Evolutionary conservation across 176 grass and related monocot species (phyloP).

Genomic region (Raddia distichophylla): DNA sequence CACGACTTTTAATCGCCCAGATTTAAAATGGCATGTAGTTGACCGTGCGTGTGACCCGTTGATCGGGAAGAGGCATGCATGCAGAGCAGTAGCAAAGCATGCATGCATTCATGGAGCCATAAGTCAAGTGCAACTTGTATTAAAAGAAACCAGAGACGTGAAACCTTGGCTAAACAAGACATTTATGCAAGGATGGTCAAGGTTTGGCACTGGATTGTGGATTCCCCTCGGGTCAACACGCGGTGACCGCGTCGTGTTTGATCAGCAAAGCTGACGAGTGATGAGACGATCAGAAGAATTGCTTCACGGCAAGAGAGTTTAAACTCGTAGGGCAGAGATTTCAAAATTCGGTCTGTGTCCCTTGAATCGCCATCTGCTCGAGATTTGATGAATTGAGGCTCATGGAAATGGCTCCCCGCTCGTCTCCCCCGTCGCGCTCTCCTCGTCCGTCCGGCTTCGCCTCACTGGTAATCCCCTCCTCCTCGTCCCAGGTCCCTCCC

Average conservation of each 20-base stretch:
- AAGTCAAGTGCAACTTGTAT: neutral
- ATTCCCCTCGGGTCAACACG: neutral
- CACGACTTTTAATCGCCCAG: neutral
- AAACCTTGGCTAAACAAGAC: no score
- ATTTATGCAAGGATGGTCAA: no score
- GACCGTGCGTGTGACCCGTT: neutral
- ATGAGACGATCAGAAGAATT: neutral
- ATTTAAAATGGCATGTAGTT: neutral
- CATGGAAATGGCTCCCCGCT: no score
- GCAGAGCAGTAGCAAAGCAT: neutral
- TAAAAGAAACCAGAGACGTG: neutral
- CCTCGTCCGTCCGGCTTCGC: no score
- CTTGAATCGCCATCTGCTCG: no score
- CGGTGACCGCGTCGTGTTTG: constrained; percentile 32
- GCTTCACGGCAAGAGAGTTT: constrained; percentile 28
- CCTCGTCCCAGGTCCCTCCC: no score
- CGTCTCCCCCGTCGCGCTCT: no score
- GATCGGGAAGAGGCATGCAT: neutral
- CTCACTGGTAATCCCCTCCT: no score
- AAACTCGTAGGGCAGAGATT: neutral
- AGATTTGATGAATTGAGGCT: no score
- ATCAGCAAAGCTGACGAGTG: neutral
- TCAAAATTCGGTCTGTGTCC: neutral
- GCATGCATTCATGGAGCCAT: neutral
- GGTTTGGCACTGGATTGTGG: neutral